These are phyloP conservation scores for Schoenoplectus triqueter DNA, from an alignment of 202 grass and related monocot genomes.

Conservation along the genomic window DNA sequence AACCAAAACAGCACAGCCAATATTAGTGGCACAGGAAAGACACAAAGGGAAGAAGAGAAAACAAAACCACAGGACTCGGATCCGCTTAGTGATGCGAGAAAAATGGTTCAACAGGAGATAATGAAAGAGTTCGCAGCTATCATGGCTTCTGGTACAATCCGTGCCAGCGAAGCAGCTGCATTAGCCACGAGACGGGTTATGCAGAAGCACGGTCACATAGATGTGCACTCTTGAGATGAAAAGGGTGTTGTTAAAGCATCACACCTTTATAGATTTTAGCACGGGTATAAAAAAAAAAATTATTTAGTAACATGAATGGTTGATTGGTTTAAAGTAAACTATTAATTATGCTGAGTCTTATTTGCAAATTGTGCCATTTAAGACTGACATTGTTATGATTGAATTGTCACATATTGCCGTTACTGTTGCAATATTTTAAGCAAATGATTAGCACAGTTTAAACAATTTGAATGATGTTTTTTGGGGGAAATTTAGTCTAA, in stretches of 20 bases:
- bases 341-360: neutral
- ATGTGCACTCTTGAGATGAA: conserved; percentile 42
- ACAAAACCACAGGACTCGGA: neutral
- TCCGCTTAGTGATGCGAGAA: conserved; percentile 51
- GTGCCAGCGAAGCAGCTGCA: conserved; percentile 70
- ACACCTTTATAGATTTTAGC: neutral
- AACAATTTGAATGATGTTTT: neutral
- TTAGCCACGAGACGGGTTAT: conserved; percentile 71
- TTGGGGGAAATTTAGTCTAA: neutral
- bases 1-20: neutral
- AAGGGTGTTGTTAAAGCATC: neutral
- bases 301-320: neutral
- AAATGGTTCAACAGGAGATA: conserved; percentile 78
- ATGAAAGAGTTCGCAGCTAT: conserved; percentile 75
- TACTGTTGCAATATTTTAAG: conserved; percentile 12
- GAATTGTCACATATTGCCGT: neutral
- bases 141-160: conserved; percentile 70
- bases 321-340: neutral
- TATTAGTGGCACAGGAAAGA: neutral
- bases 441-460: neutral
- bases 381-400: neutral
- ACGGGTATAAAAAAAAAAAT: too few relatives aligned
- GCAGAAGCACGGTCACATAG: conserved; percentile 58
- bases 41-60: neutral
- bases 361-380: neutral